phyloP scores from a whole-genome alignment of 2,329 filamentous ascomycete genomes.

The Mariannaea elegans region DNA sequence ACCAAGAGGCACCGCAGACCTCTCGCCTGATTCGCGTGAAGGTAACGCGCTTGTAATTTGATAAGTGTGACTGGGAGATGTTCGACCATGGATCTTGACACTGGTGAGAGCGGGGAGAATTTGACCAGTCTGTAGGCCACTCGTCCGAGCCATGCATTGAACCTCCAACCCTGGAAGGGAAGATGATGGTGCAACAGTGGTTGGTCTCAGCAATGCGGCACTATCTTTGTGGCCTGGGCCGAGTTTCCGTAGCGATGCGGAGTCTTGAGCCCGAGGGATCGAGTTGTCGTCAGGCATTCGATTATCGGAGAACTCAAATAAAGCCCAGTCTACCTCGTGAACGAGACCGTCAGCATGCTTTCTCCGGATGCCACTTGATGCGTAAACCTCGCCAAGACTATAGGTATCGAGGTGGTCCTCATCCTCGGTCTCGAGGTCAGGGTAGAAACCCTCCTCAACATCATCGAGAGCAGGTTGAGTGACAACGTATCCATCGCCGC shows the following conservation, averaged over 20 bases:
- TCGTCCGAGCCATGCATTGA: conserved; percentile 88
- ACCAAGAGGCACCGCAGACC: conserved; percentile 55
- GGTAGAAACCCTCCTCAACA: conserved; percentile 83
- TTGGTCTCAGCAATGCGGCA: conserved; percentile 58
- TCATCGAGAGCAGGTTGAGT: conserved; percentile 94
- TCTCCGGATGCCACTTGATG: conserved; percentile 87
- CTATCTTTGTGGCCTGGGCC: conserved; percentile 28
- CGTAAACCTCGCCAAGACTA: conserved; percentile 83
- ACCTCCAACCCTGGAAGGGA: conserved; percentile 79
- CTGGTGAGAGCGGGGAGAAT: conserved; percentile 82
- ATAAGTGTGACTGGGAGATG: conserved; percentile 78
- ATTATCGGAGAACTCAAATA: conserved; percentile 80
- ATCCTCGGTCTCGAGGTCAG: conserved; percentile 73
- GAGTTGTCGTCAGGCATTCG: conserved; percentile 77
- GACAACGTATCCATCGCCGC: conserved; percentile 80
- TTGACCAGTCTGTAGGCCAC: conserved; percentile 80
- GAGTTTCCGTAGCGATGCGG: conserved; percentile 20
- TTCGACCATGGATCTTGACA: conserved; percentile 87
- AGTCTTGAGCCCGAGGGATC: conserved; percentile 57
- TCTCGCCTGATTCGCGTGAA: conserved; percentile 25
- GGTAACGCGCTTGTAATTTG: conserved; percentile 59
- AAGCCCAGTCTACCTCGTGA: conserved; percentile 95
- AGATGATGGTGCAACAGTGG: conserved; percentile 65
- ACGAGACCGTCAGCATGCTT: conserved; percentile 75
- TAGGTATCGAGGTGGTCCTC: conserved; percentile 86